Evolutionary conservation across 768 basidiomycete species (phyloP).

Genomic region (Lyophyllum semitale): DNA sequence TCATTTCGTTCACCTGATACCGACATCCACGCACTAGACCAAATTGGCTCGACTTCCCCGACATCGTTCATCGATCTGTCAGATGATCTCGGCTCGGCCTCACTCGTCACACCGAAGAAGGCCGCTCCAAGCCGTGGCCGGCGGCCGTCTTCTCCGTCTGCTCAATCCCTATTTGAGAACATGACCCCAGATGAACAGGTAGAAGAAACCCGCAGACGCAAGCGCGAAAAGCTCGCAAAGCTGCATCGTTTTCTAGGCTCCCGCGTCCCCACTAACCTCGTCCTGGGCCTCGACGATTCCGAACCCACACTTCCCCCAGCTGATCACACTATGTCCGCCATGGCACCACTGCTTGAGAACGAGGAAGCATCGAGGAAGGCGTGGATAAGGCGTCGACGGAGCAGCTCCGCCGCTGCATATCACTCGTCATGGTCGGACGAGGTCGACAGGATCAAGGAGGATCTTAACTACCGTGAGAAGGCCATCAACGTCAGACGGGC

Average conservation of each 20-base stretch:
- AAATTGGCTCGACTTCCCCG: conserved; percentile 31
- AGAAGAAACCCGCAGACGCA: conserved; percentile 66
- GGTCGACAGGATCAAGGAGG: conserved; percentile 66
- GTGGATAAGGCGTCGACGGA: conserved; percentile 53
- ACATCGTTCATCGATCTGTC: conserved; percentile 70
- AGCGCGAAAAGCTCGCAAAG: conserved; percentile 77
- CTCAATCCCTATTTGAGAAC: conserved; percentile 49
- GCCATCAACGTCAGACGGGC: conserved; percentile 79
- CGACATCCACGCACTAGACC: conserved; percentile 20
- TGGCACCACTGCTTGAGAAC: conserved; percentile 25
- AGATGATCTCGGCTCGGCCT: conserved; percentile 51
- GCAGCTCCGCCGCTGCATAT: conserved; percentile 52
- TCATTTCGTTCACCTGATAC: conserved; percentile 18
- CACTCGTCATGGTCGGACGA: conserved; percentile 53
- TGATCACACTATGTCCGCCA: conserved; percentile 16
- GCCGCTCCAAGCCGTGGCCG: conserved; percentile 20
- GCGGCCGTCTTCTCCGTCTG: conserved; percentile 37
- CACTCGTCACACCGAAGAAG: conserved; percentile 21
- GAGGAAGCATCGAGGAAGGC: conserved; percentile 34
- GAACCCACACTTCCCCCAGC: conserved; percentile 28
- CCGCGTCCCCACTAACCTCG: conserved; percentile 69
- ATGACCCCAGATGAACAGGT: conserved; percentile 52
- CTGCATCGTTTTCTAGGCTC: conserved; percentile 88
- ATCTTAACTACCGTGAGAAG: conserved; percentile 73
- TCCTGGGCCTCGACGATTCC: conserved; percentile 48